phyloP scores from a whole-genome alignment of 2,329 filamentous ascomycete species.

The Gnomoniopsis sp. region DNA sequence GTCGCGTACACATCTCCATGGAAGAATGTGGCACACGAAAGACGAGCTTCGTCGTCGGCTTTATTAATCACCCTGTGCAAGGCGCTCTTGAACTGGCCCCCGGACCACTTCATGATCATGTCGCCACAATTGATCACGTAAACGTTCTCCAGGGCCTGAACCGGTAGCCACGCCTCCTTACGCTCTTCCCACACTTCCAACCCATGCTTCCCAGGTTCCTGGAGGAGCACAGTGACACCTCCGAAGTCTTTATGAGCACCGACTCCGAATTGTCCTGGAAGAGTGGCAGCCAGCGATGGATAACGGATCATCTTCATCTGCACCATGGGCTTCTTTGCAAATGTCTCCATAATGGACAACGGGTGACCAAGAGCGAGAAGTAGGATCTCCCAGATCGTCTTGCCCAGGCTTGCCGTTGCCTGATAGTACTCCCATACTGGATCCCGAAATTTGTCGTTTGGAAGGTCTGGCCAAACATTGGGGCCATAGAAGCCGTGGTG shows the following conservation, averaged over 20 bases:
- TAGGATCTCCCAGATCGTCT: constrained; percentile 24
- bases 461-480: constrained; percentile 29
- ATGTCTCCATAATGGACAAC: constrained; percentile 17
- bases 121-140: constrained; percentile 24
- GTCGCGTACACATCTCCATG: constrained; percentile 25
- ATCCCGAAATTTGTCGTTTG: constrained; percentile 26
- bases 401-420: constrained; percentile 21
- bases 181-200: constrained; percentile 24
- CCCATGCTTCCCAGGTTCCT: constrained; percentile 23
- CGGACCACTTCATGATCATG: constrained; percentile 21
- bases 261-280: constrained; percentile 20
- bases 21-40: constrained; percentile 21
- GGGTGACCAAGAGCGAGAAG: constrained; percentile 24
- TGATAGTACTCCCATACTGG: constrained; percentile 26
- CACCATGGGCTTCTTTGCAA: constrained; percentile 21
- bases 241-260: constrained; percentile 26
- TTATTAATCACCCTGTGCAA: constrained; percentile 20
- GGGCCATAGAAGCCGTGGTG: constrained; percentile 25
- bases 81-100: constrained; percentile 19
- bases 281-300: constrained; percentile 4
- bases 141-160: constrained; percentile 20
- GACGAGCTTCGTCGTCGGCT: background rate
- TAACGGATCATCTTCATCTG: constrained; percentile 24
- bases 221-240: constrained; percentile 24
- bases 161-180: constrained; percentile 19